A percentile compares a stretch with the other conserved stretches of the same genome.
These are phyloP conservation scores for Scleromitrula shiraiana DNA, from an alignment of 2,329 filamentous ascomycete species.

Conservation along the genomic window DNA sequence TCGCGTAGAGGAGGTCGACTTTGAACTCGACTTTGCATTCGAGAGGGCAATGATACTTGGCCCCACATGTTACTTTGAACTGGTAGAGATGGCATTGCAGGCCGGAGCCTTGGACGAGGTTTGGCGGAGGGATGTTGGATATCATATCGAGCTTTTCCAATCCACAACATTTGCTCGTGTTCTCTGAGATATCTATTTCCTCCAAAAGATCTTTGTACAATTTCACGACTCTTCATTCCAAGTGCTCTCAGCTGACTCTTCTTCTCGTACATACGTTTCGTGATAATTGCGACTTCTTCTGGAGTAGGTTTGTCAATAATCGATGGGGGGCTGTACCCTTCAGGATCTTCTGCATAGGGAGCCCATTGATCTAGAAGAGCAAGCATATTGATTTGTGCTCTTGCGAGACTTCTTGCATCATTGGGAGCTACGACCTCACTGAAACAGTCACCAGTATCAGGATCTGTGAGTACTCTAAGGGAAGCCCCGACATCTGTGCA, in stretches of 20 bases:
- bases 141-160: constrained; percentile 22
- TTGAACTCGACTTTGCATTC: too few relatives aligned
- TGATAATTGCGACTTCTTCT: constrained; percentile 43
- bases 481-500: constrained; percentile 50
- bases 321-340: constrained; percentile 3
- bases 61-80: constrained; percentile 9
- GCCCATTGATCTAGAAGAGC: constrained; percentile 55
- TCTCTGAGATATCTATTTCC: constrained; percentile 53
- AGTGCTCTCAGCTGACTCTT: constrained; percentile 44
- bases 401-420: constrained; percentile 50
- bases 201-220: constrained; percentile 51
- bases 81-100: constrained; percentile 1
- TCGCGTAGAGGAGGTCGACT: background rate
- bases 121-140: background rate
- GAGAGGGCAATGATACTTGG: constrained; percentile 6
- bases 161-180: constrained; percentile 54
- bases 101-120: background rate
- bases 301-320: constrained; percentile 34
- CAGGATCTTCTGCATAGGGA: constrained; percentile 40
- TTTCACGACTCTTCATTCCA: constrained; percentile 49
- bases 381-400: constrained; percentile 54
- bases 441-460: constrained; percentile 41
- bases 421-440: constrained; percentile 58
- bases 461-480: constrained; percentile 47
- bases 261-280: constrained; percentile 50